Evolutionary conservation across 306 rosid genomes (phyloP).

Genomic region (Quillaja saponaria): DNA sequence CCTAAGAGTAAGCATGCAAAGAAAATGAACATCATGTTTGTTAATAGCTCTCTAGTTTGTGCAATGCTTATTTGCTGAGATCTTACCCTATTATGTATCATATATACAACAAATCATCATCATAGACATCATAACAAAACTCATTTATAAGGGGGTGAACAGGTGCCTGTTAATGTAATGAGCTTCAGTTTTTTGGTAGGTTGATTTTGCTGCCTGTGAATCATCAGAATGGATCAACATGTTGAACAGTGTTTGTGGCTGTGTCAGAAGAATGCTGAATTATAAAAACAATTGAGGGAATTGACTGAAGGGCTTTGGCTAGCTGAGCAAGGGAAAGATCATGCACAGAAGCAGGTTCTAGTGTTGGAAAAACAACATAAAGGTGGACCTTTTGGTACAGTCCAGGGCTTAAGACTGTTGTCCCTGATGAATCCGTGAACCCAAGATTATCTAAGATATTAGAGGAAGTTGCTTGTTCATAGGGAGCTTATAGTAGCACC

Average conservation of each 20-base stretch:
- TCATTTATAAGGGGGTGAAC: not conserved
- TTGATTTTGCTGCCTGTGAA: conserved; percentile 58
- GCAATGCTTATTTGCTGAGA: no score
- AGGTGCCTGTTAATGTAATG: conserved; percentile 11
- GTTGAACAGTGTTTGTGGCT: conserved; percentile 63
- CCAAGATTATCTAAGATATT: conserved; percentile 78
- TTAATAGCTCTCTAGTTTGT: no score
- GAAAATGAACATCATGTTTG: no score
- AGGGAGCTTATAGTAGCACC: conserved; percentile 81
- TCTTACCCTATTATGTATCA: no score
- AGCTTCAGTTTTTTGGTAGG: conserved; percentile 44
- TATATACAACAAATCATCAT: no score
- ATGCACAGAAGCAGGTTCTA: conserved; percentile 79
- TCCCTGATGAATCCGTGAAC: conserved; percentile 82
- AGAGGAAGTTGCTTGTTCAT: conserved; percentile 66
- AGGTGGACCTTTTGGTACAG: conserved; percentile 83
- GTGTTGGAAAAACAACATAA: conserved; percentile 62
- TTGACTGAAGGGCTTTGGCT: conserved; percentile 60
- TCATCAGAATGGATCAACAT: conserved; percentile 63
- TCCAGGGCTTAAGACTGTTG: conserved; percentile 63
- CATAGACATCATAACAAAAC: no score
- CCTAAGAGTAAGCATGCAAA: no score
- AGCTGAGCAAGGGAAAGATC: conserved; percentile 80
- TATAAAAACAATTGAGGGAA: conserved; percentile 64
- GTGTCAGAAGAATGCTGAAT: conserved; percentile 53